Evolutionary conservation across 2,329 filamentous ascomycete species (phyloP).

Genomic region (Fusarium cicatricum): DNA sequence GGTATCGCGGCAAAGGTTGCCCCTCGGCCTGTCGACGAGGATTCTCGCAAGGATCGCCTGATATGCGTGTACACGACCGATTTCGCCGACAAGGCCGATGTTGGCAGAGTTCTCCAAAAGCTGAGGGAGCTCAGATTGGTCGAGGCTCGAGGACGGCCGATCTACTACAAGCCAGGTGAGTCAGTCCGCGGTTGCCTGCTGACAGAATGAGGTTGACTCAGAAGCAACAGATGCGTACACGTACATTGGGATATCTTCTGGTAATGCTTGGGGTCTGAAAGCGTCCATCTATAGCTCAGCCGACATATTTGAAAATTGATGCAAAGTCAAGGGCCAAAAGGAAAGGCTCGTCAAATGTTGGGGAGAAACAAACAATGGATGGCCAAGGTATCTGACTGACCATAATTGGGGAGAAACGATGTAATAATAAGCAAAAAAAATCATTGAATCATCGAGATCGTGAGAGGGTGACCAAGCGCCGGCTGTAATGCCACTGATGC

Average conservation of each 20-base stretch:
- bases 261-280: slow-evolving; percentile 69
- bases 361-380: slow-evolving; percentile 1
- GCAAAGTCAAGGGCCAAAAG: background rate
- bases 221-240: slow-evolving; percentile 69
- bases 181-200: slow-evolving; percentile 34
- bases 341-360: slow-evolving; percentile 15
- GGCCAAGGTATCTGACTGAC: background rate
- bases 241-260: slow-evolving; percentile 67
- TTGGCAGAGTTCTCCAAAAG: slow-evolving; percentile 70
- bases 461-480: slow-evolving; percentile 26
- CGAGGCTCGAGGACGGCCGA: slow-evolving; percentile 53
- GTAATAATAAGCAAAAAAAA: slow-evolving; percentile 11
- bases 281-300: slow-evolving; percentile 64
- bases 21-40: slow-evolving; percentile 57
- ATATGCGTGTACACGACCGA: slow-evolving; percentile 83
- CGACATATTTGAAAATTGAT: slow-evolving; percentile 46
- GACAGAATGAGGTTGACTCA: slow-evolving; percentile 21
- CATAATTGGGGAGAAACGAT: slow-evolving; percentile 4
- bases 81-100: slow-evolving; percentile 73
- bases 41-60: slow-evolving; percentile 57
- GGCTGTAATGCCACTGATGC: slow-evolving; percentile 4
- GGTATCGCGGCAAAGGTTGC: slow-evolving; percentile 78
- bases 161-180: slow-evolving; percentile 82
- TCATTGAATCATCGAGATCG: slow-evolving; percentile 24
- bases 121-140: slow-evolving; percentile 71